Conservation (phyloP, 106 monocot genomes). For the Allium fistulosum region DNA sequence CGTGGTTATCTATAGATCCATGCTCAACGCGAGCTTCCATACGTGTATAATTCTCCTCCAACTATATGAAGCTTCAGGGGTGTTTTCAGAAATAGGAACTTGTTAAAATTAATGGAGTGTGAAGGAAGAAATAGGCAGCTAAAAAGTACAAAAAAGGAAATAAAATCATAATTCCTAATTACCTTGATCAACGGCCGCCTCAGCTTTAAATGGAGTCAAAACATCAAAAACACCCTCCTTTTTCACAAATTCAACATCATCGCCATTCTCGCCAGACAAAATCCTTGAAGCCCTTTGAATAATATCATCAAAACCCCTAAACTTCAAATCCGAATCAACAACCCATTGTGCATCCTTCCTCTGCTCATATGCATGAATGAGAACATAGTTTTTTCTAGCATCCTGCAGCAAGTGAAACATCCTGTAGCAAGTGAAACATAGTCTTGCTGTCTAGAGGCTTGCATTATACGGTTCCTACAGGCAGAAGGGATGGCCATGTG, state of each 20-base stretch:
- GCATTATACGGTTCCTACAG: slow-evolving; percentile 19
- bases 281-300: slow-evolving; percentile 64
- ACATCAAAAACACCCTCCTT: not conserved
- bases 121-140: too few relatives aligned
- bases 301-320: slow-evolving; percentile 51
- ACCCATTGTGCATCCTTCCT: slow-evolving; percentile 52
- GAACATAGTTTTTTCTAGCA: slow-evolving; percentile 40
- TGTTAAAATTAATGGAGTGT: too few relatives aligned
- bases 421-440: too few relatives aligned
- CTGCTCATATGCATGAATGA: slow-evolving; percentile 51
- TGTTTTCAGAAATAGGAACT: too few relatives aligned
- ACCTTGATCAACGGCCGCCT: not conserved
- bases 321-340: slow-evolving; percentile 43
- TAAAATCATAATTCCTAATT: too few relatives aligned
- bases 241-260: slow-evolving; percentile 13
- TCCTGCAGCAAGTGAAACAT: slow-evolving; percentile 60
- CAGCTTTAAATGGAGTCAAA: slow-evolving; percentile 2
- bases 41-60: too few relatives aligned
- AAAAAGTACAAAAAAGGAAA: too few relatives aligned
- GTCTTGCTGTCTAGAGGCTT: slow-evolving; percentile 25
- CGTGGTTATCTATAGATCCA: too few relatives aligned
- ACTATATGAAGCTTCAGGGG: too few relatives aligned
- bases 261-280: slow-evolving; percentile 13
- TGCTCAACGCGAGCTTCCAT: too few relatives aligned
- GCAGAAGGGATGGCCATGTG: slow-evolving; percentile 23